These are phyloP conservation scores for Rhododendron vialii DNA, from an alignment of 148 eudicot species.

Conservation along the genomic window DNA sequence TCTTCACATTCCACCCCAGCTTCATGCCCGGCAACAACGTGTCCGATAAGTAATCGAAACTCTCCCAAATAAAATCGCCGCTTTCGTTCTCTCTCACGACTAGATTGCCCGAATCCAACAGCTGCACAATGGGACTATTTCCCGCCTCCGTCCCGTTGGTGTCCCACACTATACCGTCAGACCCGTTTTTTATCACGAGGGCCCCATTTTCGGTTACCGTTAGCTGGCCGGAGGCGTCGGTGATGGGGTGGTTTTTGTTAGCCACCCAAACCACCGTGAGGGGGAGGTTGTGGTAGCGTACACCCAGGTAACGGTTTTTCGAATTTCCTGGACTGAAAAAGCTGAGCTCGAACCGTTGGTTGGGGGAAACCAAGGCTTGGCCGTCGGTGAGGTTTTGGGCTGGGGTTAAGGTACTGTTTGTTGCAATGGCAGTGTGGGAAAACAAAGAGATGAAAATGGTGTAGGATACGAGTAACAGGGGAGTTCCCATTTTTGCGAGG, in stretches of 20 bases:
- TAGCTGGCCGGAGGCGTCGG: background rate
- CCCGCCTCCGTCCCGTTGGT: background rate
- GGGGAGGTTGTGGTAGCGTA: conserved; percentile 10
- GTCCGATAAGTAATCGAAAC: conserved; percentile 3
- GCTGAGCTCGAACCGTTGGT: conserved; percentile 17
- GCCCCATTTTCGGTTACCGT: background rate
- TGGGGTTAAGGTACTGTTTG: conserved; percentile 5
- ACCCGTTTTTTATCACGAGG: background rate
- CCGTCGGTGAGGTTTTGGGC: conserved; percentile 9
- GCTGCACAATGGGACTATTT: background rate
- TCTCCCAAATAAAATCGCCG: background rate
- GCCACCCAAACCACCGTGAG: conserved; percentile 18
- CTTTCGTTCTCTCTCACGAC: background rate
- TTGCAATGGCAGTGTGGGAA: background rate
- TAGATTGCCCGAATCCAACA: conserved; percentile 14
- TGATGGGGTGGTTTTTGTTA: conserved; percentile 7
- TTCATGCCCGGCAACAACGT: conserved; percentile 11
- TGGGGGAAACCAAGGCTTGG: conserved; percentile 12
- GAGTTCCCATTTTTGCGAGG: background rate
- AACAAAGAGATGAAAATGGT: background rate
- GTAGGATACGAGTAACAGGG: background rate
- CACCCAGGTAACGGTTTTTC: background rate
- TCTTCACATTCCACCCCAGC: conserved; percentile 6
- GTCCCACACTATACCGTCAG: background rate
- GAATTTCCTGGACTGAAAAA: conserved; percentile 17